Evolutionary conservation across 768 basidiomycete species (phyloP).

Genomic region (Leccinum longicurvipes): DNA sequence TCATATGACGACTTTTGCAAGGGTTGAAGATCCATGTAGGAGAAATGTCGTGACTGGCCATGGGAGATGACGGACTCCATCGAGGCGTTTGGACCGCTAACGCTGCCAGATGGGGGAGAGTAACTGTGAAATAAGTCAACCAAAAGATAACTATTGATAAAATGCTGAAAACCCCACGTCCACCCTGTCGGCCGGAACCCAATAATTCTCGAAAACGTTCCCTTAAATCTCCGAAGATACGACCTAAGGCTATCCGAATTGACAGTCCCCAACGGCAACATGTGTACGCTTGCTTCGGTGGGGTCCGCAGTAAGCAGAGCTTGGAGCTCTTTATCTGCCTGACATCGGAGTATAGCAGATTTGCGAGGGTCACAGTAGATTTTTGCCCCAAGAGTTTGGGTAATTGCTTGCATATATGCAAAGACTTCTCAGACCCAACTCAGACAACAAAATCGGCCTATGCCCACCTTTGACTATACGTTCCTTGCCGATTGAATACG

Average conservation of each 20-base stretch:
- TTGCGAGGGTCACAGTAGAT: conserved; percentile 90
- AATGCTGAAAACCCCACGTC: conserved; percentile 58
- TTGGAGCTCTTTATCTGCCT: conserved; percentile 81
- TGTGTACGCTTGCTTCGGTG: conserved; percentile 72
- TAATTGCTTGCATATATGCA: conserved; percentile 63
- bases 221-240: conserved; percentile 75
- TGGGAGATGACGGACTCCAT: conserved; percentile 67
- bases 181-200: conserved; percentile 95
- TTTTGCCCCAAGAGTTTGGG: conserved; percentile 73
- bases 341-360: conserved; percentile 75
- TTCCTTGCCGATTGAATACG: conserved; percentile 97
- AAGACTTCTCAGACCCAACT: background rate
- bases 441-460: background rate
- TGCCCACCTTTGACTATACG: conserved; percentile 86
- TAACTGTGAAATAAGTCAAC: conserved; percentile 43
- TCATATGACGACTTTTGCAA: conserved; percentile 66
- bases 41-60: conserved; percentile 66
- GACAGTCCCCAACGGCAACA: conserved; percentile 76
- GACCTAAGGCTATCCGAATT: conserved; percentile 70
- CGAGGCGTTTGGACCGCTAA: conserved; percentile 58
- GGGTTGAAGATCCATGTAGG: conserved; percentile 61
- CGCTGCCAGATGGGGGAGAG: conserved; percentile 61
- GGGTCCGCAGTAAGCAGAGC: conserved; percentile 76
- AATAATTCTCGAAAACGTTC: conserved; percentile 65
- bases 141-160: background rate